phyloP scores from a whole-genome alignment of 768 basidiomycete species.

The Zangia roseola region DNA sequence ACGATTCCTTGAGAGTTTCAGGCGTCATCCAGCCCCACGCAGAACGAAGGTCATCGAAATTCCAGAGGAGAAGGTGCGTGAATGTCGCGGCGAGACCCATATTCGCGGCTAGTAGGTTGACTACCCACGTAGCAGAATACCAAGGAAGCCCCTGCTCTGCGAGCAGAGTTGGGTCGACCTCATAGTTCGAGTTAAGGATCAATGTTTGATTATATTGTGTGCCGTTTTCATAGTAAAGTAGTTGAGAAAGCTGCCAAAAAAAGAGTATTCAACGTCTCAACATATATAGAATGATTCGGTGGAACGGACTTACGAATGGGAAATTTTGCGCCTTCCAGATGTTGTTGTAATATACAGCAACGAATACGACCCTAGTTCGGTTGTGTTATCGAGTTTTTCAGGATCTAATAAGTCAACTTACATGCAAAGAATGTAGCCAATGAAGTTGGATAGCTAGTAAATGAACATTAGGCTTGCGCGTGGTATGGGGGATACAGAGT shows the following conservation, averaged over 20 bases:
- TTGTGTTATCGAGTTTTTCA: background rate
- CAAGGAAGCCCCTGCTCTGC: conserved; percentile 37
- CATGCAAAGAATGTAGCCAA: conserved; percentile 57
- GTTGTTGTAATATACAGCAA: conserved; percentile 44
- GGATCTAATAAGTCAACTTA: conserved; percentile 20
- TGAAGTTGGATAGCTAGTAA: conserved; percentile 41
- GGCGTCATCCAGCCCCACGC: conserved; percentile 48
- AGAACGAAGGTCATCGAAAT: conserved; percentile 45
- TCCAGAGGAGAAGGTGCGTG: conserved; percentile 53
- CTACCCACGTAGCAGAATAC: conserved; percentile 28
- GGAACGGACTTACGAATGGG: conserved; percentile 50
- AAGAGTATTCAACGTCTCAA: background rate
- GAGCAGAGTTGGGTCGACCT: conserved; percentile 48
- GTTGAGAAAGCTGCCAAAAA: conserved; percentile 41
- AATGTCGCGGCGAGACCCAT: conserved; percentile 46
- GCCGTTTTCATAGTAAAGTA: conserved; percentile 52
- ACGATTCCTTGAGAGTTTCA: conserved; percentile 22
- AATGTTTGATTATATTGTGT: conserved; percentile 50
- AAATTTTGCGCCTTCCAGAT: conserved; percentile 59
- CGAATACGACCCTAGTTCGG: conserved; percentile 36
- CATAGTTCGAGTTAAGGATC: conserved; percentile 53
- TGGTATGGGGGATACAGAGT: background rate
- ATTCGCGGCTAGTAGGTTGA: conserved; percentile 20
- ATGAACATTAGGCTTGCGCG: background rate
- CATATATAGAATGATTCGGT: background rate